A percentile compares a stretch with the other conserved stretches of the same genome.
Conservation (phyloP, 208 protist species). For the Trypanosomatidae sp. region DNA sequence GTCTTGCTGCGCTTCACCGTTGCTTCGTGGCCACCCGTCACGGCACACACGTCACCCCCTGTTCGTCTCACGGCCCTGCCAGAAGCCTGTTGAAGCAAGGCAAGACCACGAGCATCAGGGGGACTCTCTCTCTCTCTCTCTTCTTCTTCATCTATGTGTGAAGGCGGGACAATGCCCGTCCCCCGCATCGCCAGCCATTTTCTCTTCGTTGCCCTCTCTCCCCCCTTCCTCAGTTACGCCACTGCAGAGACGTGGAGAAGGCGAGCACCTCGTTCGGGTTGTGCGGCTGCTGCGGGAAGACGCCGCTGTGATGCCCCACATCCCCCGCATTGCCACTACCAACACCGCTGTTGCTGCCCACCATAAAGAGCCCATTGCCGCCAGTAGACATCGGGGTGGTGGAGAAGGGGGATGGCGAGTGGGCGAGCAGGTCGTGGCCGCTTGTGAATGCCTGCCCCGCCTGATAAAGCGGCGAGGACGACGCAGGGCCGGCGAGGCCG, state of each 20-base stretch:
- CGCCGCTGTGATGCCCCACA: not conserved
- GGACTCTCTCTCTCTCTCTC: no score
- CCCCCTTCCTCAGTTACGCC: constrained; percentile 17
- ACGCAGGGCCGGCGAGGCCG: not conserved
- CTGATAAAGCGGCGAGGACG: constrained; percentile 17
- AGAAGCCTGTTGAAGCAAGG: no score
- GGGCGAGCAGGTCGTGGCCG: constrained; percentile 16
- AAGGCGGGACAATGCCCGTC: no score
- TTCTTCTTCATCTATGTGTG: no score
- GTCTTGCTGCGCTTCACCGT: no score
- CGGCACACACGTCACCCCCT: no score
- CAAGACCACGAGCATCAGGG: no score
- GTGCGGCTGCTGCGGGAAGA: constrained; percentile 21
- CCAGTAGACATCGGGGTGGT: constrained; percentile 22
- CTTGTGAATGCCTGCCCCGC: constrained; percentile 7
- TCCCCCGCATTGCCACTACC: constrained; percentile 9
- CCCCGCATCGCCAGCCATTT: no score
- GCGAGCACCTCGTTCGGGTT: constrained; percentile 20
- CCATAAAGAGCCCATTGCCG: no score
- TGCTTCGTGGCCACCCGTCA: no score
- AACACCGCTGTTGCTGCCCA: constrained; percentile 15
- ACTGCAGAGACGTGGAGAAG: constrained; percentile 25
- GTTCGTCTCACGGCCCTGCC: no score
- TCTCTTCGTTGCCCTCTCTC: no score
- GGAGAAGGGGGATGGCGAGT: constrained; percentile 30